phyloP scores from a whole-genome alignment of 306 rosid species.

The Luffa acutangula region DNA sequence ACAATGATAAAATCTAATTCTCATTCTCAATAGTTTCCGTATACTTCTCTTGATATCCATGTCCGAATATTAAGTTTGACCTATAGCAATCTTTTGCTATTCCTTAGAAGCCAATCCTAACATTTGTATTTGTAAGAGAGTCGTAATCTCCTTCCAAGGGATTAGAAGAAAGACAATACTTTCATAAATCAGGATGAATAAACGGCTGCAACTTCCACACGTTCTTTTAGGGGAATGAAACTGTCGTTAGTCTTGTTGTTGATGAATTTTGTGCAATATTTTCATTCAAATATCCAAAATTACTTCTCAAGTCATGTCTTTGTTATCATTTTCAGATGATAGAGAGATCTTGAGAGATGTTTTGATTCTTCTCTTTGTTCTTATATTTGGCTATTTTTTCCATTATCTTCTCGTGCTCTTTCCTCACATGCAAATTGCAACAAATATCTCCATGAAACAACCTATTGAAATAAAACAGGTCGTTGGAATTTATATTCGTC shows the following conservation, averaged over 20 bases:
- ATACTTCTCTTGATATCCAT: background rate
- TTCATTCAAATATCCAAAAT: background rate
- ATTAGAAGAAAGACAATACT: background rate
- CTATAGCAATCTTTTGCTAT: background rate
- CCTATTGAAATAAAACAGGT: background rate
- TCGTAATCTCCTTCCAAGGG: background rate
- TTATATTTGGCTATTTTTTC: background rate
- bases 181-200: background rate
- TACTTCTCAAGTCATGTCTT: background rate
- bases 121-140: background rate
- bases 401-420: background rate
- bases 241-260: background rate
- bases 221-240: background rate
- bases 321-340: background rate
- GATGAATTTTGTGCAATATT: background rate
- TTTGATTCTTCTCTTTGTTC: background rate
- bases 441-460: background rate
- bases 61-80: background rate
- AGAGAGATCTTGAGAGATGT: background rate
- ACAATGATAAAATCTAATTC: background rate
- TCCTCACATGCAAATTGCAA: background rate
- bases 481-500: background rate
- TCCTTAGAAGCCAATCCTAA: background rate
- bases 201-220: background rate
- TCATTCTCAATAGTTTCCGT: background rate